Evolutionary conservation across 257 asterid genomes (phyloP).

Genomic region (Przewalskia tangutica): DNA sequence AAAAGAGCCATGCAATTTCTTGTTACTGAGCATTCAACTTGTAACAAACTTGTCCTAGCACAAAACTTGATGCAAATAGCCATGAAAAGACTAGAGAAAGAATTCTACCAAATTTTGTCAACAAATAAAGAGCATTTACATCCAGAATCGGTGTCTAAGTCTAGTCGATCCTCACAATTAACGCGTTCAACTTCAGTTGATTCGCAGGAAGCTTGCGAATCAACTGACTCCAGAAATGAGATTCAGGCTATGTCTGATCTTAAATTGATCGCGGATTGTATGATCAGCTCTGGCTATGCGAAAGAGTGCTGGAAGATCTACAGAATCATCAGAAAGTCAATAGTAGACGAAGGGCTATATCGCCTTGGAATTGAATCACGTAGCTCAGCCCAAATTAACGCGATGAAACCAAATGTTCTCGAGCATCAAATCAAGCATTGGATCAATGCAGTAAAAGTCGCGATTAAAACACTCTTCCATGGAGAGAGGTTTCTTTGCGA

Average conservation of each 20-base stretch:
- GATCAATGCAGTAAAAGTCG: slow-evolving; percentile 33
- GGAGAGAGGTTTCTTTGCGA: slow-evolving; percentile 58
- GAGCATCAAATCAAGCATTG: slow-evolving; percentile 34
- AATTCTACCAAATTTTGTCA: slow-evolving; percentile 43
- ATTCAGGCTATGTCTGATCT: slow-evolving; percentile 19
- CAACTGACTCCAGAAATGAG: not conserved
- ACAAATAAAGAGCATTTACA: slow-evolving; percentile 31
- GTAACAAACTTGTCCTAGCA: slow-evolving; percentile 35
- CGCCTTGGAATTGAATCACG: slow-evolving; percentile 34
- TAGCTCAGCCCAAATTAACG: slow-evolving; percentile 28
- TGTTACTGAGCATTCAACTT: slow-evolving; percentile 22
- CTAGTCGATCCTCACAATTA: slow-evolving; percentile 27
- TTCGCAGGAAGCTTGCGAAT: slow-evolving; percentile 19
- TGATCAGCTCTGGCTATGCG: slow-evolving; percentile 55
- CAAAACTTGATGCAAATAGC: slow-evolving; percentile 52
- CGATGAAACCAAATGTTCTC: slow-evolving; percentile 25
- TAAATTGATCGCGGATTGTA: slow-evolving; percentile 47
- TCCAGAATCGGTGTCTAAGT: slow-evolving; percentile 37
- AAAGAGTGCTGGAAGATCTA: slow-evolving; percentile 50
- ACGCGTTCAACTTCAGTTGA: slow-evolving; percentile 23
- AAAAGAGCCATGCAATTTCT: slow-evolving; percentile 54
- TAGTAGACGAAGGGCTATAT: slow-evolving; percentile 44
- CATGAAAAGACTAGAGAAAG: slow-evolving; percentile 52
- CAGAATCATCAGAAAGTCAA: slow-evolving; percentile 36
- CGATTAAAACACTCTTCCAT: slow-evolving; percentile 34